These are phyloP conservation scores for Cyathus striatus DNA, from an alignment of 768 basidiomycete genomes.

Conservation along the genomic window DNA sequence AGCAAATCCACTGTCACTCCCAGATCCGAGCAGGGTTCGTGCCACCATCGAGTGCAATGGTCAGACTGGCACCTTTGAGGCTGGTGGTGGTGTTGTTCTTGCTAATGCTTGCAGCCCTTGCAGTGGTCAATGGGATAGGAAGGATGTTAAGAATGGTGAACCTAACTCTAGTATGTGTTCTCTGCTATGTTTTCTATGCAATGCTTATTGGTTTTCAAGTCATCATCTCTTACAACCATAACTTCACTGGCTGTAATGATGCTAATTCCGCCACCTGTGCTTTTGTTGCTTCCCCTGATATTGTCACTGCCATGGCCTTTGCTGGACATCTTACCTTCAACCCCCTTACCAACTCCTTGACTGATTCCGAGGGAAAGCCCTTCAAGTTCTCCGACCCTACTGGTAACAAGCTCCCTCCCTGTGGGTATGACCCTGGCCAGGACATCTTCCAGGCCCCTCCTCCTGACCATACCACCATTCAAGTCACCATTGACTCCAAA, in stretches of 20 bases:
- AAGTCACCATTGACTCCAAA: conserved; percentile 80
- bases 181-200: too few relatives aligned
- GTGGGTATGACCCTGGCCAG: conserved; percentile 94
- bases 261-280: conserved; percentile 99
- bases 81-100: conserved; percentile 86
- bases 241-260: conserved; percentile 99
- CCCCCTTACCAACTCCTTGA: conserved; percentile 87
- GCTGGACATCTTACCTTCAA: conserved; percentile 95
- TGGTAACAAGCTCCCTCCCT: conserved; percentile 90
- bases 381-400: conserved; percentile 94
- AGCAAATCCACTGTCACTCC: conserved; percentile 98
- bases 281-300: conserved; percentile 88
- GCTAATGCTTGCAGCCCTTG: conserved; percentile 99
- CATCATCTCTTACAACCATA: conserved; percentile 99
- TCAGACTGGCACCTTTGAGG: conserved; percentile 82
- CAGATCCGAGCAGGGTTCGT: conserved; percentile 95
- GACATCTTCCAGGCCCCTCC: conserved; percentile 97
- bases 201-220: conserved; percentile 47
- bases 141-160: conserved; percentile 95
- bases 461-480: conserved; percentile 71
- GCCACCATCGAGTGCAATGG: conserved; percentile 98
- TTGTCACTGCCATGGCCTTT: conserved; percentile 96
- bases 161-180: conserved; percentile 97
- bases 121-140: conserved; percentile 98
- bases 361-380: conserved; percentile 85